Base-by-base conservation (phyloP, 371 early-diverging fungal species). In the Gilbertella persicaria region DNA sequence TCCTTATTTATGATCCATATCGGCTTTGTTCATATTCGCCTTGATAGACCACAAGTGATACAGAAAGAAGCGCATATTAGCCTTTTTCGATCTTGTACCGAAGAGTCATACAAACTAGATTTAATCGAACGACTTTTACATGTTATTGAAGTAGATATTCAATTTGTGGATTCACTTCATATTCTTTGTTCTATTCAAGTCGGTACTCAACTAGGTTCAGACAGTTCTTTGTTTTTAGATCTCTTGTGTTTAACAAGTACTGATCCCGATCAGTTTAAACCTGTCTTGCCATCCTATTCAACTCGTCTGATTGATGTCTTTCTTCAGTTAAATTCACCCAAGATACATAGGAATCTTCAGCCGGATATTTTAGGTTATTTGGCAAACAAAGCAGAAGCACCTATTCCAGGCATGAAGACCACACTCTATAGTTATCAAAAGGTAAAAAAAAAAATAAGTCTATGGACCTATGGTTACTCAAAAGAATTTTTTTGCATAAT, bases 381-480 rank as follows among this genome's bases (percentile, higher is more conserved):
- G 21, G 29, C 58, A 23, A 36, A 53, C 0, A 28, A 55, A 6
- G 35, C 50, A 0, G 39, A 46, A 3, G 55, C 46, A 9, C 25
- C 53, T n/a, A 64, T 73, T 1, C 57, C 42, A 5, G 85, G 88
- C 7, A 85, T 87, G 86, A 70, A 74, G 17, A 84, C 82, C 1
- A 64, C 64, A 1, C 65, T 88, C 14, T 86, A 81, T 43, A 48
- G 46, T 5, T 86, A 85, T 52, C 86, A 86, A 63, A 84, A 71
- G 57, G 66, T 69, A 21, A 14, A 17, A 3, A 13, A 20, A 17
- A 50, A 24, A 26, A 13, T 36, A n/a, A 9, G 5, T 26, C n/a
- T n/a, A 10, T 38, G 10, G 33, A n/a, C n/a, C n/a, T n/a, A n/a
- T n/a, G n/a, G n/a, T n/a, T n/a, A n/a, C n/a, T n/a, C n/a, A n/a